Conservation (phyloP, 441 rosid species). For the Daphne laureola region DNA sequence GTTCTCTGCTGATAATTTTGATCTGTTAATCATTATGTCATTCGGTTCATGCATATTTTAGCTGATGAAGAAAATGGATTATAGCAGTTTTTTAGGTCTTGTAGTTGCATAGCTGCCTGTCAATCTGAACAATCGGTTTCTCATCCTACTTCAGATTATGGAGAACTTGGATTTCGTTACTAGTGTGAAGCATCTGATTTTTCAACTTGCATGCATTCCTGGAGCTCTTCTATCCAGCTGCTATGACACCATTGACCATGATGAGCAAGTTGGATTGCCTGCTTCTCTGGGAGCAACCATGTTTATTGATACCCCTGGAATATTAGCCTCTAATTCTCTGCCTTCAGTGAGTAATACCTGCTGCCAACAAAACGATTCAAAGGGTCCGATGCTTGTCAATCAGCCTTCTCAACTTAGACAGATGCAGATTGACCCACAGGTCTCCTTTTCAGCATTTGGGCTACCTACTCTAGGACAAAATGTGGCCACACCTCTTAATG, state of each 20-base stretch:
- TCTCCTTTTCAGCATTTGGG: constrained; percentile 18
- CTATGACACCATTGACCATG: constrained; percentile 30
- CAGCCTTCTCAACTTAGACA: constrained; percentile 29
- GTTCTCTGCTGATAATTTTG: background rate
- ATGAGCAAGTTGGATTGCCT: constrained; percentile 39
- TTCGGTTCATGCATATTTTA: background rate
- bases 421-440: constrained; percentile 23
- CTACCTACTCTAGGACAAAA: constrained; percentile 13
- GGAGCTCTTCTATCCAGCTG: constrained; percentile 63
- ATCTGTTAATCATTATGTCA: background rate
- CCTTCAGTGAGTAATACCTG: constrained; percentile 19
- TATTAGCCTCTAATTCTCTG: constrained; percentile 26
- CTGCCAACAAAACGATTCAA: constrained; percentile 36
- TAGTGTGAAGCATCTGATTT: constrained; percentile 63
- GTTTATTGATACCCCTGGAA: constrained; percentile 24
- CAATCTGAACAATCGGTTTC: constrained; percentile 12
- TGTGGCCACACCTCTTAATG: constrained; percentile 17
- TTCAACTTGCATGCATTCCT: constrained; percentile 68
- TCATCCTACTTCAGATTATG: constrained; percentile 52
- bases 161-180: constrained; percentile 80
- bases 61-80: background rate
- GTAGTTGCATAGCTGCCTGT: constrained; percentile 5
- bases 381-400: constrained; percentile 26
- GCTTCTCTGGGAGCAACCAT: constrained; percentile 35
- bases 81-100: constrained; percentile 9